These are phyloP conservation scores for Bretschneidera sinensis DNA, from an alignment of 345 rosid genomes.

Conservation along the genomic window DNA sequence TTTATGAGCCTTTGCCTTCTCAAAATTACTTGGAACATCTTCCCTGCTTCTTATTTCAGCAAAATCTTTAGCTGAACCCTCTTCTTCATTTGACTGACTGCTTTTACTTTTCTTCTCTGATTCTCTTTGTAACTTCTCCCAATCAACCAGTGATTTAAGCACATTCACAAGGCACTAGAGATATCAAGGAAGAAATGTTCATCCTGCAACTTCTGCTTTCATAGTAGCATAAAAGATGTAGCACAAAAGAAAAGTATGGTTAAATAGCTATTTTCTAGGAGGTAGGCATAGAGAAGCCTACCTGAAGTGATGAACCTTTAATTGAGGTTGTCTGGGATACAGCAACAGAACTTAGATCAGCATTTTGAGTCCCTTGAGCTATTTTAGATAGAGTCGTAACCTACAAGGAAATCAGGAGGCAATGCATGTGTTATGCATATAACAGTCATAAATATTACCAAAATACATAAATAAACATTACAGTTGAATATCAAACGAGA, in stretches of 20 bases:
- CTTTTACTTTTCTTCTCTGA: slow-evolving; percentile 36
- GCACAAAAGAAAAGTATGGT: slow-evolving; percentile 6
- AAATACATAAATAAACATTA: slow-evolving; percentile 3
- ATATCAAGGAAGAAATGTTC: slow-evolving; percentile 24
- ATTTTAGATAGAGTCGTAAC: slow-evolving; percentile 79
- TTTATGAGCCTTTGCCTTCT: slow-evolving; percentile 96
- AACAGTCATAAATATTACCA: background rate
- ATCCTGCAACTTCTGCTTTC: slow-evolving; percentile 17
- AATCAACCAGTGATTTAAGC: slow-evolving; percentile 87
- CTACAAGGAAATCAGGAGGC: slow-evolving; percentile 34
- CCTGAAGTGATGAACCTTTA: slow-evolving; percentile 92
- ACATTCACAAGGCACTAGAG: slow-evolving; percentile 85
- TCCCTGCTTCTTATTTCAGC: slow-evolving; percentile 51
- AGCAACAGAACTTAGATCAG: slow-evolving; percentile 78
- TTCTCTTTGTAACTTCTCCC: slow-evolving; percentile 74
- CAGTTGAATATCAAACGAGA: slow-evolving; percentile 14
- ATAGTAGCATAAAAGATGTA: slow-evolving; percentile 13
- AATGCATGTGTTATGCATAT: slow-evolving; percentile 1
- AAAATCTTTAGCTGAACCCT: slow-evolving; percentile 35
- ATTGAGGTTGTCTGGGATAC: slow-evolving; percentile 68
- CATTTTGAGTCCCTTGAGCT: slow-evolving; percentile 82
- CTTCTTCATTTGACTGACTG: slow-evolving; percentile 33
- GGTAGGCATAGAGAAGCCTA: slow-evolving; percentile 27
- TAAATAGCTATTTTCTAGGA: slow-evolving; percentile 15
- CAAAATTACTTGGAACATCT: slow-evolving; percentile 75